Conservation (phyloP, 495 filamentous ascomycete species). For the Jackrogersella multiformis region DNA sequence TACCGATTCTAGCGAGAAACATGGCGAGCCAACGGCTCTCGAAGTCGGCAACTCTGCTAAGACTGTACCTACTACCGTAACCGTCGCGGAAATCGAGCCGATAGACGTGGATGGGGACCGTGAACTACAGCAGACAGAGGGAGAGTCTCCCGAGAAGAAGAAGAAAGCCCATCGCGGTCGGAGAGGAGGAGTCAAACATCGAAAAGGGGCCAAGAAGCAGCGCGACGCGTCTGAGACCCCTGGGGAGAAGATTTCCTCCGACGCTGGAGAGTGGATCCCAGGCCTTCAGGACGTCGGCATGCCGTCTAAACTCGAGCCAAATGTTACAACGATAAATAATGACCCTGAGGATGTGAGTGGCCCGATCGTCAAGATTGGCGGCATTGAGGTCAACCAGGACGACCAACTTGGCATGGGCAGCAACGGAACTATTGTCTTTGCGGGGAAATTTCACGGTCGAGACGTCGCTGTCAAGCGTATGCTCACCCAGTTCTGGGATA, state of each 20-base stretch:
- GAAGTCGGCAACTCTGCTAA: conserved; percentile 4
- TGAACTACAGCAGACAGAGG: conserved; percentile 46
- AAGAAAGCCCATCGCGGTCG: conserved; percentile 85
- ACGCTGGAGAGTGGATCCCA: conserved; percentile 44
- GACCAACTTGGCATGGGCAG: conserved; percentile 80
- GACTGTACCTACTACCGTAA: conserved; percentile 12
- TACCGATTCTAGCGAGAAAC: conserved; percentile 8
- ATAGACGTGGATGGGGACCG: conserved; percentile 49
- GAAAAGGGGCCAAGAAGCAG: conserved; percentile 61
- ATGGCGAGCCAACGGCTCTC: not conserved
- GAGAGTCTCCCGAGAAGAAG: conserved; percentile 60
- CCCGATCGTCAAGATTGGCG: conserved; percentile 72
- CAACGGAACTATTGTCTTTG: conserved; percentile 86
- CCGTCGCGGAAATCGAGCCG: conserved; percentile 48
- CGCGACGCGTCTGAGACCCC: conserved; percentile 52
- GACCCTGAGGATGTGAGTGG: conserved; percentile 65
- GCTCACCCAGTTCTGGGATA: conserved; percentile 92
- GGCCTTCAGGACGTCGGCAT: conserved; percentile 53
- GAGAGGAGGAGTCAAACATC: conserved; percentile 80
- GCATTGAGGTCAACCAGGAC: conserved; percentile 76
- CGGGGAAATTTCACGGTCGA: conserved; percentile 86
- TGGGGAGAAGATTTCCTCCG: conserved; percentile 50
- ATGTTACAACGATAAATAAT: conserved; percentile 59
- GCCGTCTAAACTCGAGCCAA: conserved; percentile 64
- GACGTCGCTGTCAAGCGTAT: conserved; percentile 97